Base-by-base conservation (phyloP, 495 filamentous ascomycete species). In the Penicillium samsonianum region DNA sequence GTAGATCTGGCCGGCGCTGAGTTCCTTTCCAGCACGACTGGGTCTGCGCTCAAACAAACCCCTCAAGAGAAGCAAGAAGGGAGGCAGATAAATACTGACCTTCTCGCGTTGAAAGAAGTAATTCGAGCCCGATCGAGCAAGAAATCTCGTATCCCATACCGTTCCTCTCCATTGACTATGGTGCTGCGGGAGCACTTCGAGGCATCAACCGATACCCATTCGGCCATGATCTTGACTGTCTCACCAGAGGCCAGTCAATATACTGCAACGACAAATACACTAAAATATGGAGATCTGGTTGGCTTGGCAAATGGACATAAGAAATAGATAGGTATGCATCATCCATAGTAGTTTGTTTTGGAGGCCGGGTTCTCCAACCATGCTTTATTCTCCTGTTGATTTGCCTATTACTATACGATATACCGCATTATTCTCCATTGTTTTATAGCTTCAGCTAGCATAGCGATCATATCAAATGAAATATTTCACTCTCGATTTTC, bases 221-320 rank as follows among this genome's bases (percentile, higher is more conserved):
- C 65, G 4, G 53, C 58, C n/a, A 65, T 67, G 45, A 67, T 63
- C 37, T 41, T 70, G 8, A 65, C 62, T 19, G 48, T 50, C 14
- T 71, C 61, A 10, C 61, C 67, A 4, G 40, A 54, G 12, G 23
- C 51, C 12, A 44, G 53, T 17, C 61, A 69, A 22, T 64, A 44
- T 42, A 54, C 50, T 0, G 67, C 64, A 1, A 65, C 64, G 9
- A 57, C 63, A 48, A 69, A 69, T 47, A 65, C 67, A 8, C 45
- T 69, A 47, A 69, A 69, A 38, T 69, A 69, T 53, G 67, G 59
- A 22, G 59, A 60, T 49, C 46, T 70, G 11, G 57, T 70, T 19
- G 67, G 64, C 86, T 87, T 31, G 87, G 80, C 73, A 84, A 90
- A 70, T 90, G 43, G 43, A 26, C 43, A 46, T 25, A 46, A 46